Evolutionary conservation across 225 moss, liverwort and hornwort genomes (phyloP), one percentile per base, ranked within the genome.

Genomic region (Straminergon stramineum): DNA sequence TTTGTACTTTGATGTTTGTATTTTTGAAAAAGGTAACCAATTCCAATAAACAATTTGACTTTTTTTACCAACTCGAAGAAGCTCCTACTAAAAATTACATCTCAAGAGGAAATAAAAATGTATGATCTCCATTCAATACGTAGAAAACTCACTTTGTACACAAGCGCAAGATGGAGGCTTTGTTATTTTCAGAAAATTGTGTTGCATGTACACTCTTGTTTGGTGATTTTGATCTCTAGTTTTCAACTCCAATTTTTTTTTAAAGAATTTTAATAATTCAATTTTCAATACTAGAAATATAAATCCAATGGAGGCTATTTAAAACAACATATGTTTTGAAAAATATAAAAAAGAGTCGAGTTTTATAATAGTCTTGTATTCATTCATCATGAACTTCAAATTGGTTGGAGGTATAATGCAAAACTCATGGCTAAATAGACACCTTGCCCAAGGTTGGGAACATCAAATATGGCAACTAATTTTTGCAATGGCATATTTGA

Each of bases 11-110:
- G 6, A 41, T 41, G 24, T 39, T 71, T 41, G 11, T 15, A 41
- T 8, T 70, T 24, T 39, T 39, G 24, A 16, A 69, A n/a, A 39
- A 69, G 13, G n/a, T 6, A n/a, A 39, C 13, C 4, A 39, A 39
- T 13, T 0, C 7, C 39, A 23, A 13, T 13, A 23, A 39, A 66
- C 0, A 13, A 13, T 13, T 69, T 31, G 4, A 2, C 13, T 14
- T 7, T 22, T 18, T 39, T 39, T 13, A 23, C 14, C 4, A 70
- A 14, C 1, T 39, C 14, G 4, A 23, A 39, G 8, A 39, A 39
- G 5, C 5, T 70, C 14, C 39, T 24, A 24, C 39, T 70, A 39
- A 39, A 69, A 70, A 70, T 39, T 8, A 39, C 4, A 70, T 70
- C 14, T 39, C 8, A 70, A n/a, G 13, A 7, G 1, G 5, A 12